Conservation (phyloP, 441 rosid genomes). For the Dalechampia spathulata region DNA sequence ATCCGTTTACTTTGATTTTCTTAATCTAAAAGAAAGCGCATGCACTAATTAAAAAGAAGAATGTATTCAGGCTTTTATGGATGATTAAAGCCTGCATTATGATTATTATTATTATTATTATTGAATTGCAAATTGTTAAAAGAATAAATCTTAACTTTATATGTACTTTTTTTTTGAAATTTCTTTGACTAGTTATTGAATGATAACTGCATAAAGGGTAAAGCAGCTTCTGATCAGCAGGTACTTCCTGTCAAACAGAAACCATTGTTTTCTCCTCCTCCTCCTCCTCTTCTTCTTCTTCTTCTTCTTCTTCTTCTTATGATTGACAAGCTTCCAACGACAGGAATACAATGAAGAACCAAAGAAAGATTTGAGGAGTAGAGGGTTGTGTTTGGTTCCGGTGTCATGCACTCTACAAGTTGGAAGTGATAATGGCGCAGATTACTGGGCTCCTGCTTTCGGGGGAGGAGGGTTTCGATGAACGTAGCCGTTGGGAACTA, state of each 20-base stretch:
- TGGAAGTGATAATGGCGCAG: slow-evolving; percentile 83
- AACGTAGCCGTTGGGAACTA: slow-evolving; percentile 1
- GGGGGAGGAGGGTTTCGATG: slow-evolving; percentile 47
- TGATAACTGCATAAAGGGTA: slow-evolving; percentile 62
- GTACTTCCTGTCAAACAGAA: slow-evolving; percentile 10
- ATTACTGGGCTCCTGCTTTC: slow-evolving; percentile 77
- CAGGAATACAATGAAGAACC: slow-evolving; percentile 39
- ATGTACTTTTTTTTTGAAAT: slow-evolving; percentile 12
- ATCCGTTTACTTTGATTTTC: slow-evolving; percentile 1
- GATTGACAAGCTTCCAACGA: neutral
- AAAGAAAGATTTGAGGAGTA: slow-evolving; percentile 58
- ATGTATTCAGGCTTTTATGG: slow-evolving; percentile 21
- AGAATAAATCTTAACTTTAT: slow-evolving; percentile 5
- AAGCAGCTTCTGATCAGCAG: slow-evolving; percentile 39
- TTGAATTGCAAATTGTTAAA: slow-evolving; percentile 13
- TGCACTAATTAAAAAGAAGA: slow-evolving; percentile 15
- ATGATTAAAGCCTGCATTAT: slow-evolving; percentile 23
- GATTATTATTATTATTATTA: too few relatives aligned
- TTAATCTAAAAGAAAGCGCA: slow-evolving; percentile 11
- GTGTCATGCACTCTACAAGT: slow-evolving; percentile 77
- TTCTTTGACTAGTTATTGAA: slow-evolving; percentile 54
- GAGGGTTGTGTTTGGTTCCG: slow-evolving; percentile 89
- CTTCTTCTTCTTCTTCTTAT: neutral
- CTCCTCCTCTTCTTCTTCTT: neutral
- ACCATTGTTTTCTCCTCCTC: neutral